Evolutionary conservation across 2,329 filamentous ascomycete genomes (phyloP).

Genomic region (Colletotrichum caudatum): DNA sequence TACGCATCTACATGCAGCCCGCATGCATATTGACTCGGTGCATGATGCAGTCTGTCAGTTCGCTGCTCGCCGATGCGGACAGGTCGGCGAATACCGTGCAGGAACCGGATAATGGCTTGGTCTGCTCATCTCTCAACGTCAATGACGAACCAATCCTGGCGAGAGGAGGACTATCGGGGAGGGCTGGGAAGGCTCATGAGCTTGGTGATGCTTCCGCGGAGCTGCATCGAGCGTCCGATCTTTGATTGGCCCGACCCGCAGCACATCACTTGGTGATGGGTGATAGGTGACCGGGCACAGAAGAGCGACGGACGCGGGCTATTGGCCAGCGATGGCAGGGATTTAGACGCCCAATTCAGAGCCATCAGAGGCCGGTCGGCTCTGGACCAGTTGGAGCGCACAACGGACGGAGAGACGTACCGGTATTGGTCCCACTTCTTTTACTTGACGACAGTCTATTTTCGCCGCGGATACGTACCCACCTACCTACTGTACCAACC

Average conservation of each 20-base stretch:
- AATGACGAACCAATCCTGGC: constrained; percentile 22
- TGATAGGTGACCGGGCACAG: constrained; percentile 38
- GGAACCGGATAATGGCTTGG: constrained; percentile 13
- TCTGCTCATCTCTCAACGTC: constrained; percentile 29
- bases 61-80: constrained; percentile 30
- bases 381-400: constrained; percentile 2
- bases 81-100: constrained; percentile 34
- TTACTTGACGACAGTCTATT: constrained; percentile 24
- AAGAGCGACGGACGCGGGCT: constrained; percentile 17
- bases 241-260: constrained; percentile 33
- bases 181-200: constrained; percentile 33
- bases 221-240: constrained; percentile 18
- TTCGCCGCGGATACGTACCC: constrained; percentile 8
- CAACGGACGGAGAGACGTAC: constrained; percentile 24
- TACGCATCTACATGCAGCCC: constrained; percentile 34
- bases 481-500: no score
- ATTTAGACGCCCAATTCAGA: constrained; percentile 40
- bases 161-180: not conserved
- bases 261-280: constrained; percentile 41
- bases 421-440: constrained; percentile 11
- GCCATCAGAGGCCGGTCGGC: constrained; percentile 25
- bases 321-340: constrained; percentile 34
- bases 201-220: constrained; percentile 38
- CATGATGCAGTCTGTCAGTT: constrained; percentile 37
- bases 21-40: constrained; percentile 40